phyloP scores from a whole-genome alignment of 352 stramenopile species.

The Peronosclerospora sorghi region DNA sequence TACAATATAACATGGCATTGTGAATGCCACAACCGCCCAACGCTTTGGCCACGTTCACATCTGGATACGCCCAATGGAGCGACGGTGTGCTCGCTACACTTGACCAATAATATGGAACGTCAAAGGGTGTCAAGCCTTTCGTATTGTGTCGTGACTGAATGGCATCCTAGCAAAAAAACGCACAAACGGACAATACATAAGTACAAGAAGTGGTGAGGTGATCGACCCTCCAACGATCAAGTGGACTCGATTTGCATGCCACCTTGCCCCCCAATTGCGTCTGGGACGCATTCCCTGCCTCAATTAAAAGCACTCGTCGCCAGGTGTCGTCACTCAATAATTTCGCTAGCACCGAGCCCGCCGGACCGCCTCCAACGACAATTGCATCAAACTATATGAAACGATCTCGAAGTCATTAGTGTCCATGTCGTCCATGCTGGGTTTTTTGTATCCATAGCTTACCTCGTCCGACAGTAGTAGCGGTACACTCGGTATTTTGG shows the following conservation, averaged over 20 bases:
- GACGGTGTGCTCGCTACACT: conserved; percentile 57
- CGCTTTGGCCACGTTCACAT: too few relatives aligned
- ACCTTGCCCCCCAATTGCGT: conserved; percentile 50
- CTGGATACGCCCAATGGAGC: too few relatives aligned
- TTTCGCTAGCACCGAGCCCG: too few relatives aligned
- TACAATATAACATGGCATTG: too few relatives aligned
- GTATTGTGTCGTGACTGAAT: conserved; percentile 31
- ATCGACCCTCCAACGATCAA: too few relatives aligned
- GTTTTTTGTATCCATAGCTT: background rate
- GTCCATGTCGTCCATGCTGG: background rate
- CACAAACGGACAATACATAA: too few relatives aligned
- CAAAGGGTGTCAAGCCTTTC: conserved; percentile 43
- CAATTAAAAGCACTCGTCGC: conserved; percentile 53
- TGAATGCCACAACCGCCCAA: conserved; percentile 83
- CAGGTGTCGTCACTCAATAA: conserved; percentile 43
- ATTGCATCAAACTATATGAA: too few relatives aligned
- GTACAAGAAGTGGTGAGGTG: too few relatives aligned
- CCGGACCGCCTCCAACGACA: too few relatives aligned
- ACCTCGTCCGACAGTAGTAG: conserved; percentile 20
- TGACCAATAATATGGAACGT: conserved; percentile 80
- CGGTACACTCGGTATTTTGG: conserved; percentile 1
- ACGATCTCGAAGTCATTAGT: conserved; percentile 10
- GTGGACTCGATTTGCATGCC: background rate
- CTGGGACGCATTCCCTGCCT: conserved; percentile 51
- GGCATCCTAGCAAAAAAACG: conserved; percentile 17